phyloP scores from a whole-genome alignment of 2,329 filamentous ascomycete genomes.

The Calonectria pseudoturangicola region DNA sequence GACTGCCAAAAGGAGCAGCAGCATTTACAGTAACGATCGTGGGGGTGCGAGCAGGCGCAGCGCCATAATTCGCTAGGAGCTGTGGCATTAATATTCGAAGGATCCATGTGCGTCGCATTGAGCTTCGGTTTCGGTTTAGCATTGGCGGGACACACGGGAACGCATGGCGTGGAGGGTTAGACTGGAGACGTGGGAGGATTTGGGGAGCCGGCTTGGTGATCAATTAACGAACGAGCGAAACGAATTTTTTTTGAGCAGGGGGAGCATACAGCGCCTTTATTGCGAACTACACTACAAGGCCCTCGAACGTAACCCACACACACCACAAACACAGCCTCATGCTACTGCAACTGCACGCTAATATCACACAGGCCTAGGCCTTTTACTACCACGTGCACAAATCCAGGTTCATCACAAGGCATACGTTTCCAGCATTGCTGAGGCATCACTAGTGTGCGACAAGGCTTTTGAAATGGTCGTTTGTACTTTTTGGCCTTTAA shows the following conservation, averaged over 20 bases:
- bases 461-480: too few species aligned
- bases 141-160: constrained; percentile 1
- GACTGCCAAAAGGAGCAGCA: constrained; percentile 3
- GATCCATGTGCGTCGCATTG: constrained; percentile 5
- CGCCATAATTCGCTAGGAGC: not conserved
- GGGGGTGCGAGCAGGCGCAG: not conserved
- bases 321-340: not conserved
- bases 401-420: not conserved
- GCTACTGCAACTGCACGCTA: not conserved
- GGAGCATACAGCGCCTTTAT: not conserved
- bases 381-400: constrained; percentile 1
- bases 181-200: not conserved
- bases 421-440: not conserved
- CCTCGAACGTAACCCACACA: not conserved
- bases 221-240: constrained; percentile 3
- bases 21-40: not conserved
- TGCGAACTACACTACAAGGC: not conserved
- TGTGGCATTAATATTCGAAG: not conserved
- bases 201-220: not conserved
- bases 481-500: too few species aligned
- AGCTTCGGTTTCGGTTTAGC: constrained; percentile 11
- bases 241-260: constrained; percentile 3
- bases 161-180: constrained; percentile 15
- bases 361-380: not conserved
- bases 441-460: too few species aligned